phyloP scores from a whole-genome alignment of 176 grass and related monocot genomes.

The Tillandsia leiboldiana region DNA sequence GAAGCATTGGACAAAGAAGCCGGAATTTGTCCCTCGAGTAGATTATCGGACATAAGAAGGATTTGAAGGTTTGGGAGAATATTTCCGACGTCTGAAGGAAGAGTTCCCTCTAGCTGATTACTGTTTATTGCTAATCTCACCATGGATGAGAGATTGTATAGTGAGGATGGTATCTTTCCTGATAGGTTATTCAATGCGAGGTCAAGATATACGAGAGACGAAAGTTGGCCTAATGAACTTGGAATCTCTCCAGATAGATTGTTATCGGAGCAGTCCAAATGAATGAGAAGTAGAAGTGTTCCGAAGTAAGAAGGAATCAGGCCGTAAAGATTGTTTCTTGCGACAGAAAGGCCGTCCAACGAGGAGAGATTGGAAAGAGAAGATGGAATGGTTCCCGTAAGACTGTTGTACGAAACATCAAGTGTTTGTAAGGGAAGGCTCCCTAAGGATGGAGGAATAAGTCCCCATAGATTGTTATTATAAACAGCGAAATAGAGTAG shows the following conservation, averaged over 20 bases:
- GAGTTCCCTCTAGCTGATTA: conserved; percentile 22
- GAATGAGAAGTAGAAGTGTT: conserved; percentile 15
- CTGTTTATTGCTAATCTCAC: neutral
- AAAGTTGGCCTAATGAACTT: conserved; percentile 1
- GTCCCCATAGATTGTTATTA: conserved; percentile 8
- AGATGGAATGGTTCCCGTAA: conserved; percentile 36
- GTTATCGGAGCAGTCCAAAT: neutral
- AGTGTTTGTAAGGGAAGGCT: conserved; percentile 19
- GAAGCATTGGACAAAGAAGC: conserved; percentile 19
- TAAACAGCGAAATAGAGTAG: conserved; percentile 3
- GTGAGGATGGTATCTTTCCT: conserved; percentile 13
- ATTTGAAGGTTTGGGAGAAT: conserved; percentile 4
- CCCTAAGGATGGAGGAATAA: conserved; percentile 28
- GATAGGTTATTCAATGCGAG: conserved; percentile 20
- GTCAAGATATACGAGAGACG: conserved; percentile 5
- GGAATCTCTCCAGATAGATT: conserved; percentile 10
- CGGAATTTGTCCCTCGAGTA: conserved; percentile 6
- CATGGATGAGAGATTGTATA: conserved; percentile 29
- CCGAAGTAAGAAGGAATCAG: conserved; percentile 39
- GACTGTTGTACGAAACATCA: conserved; percentile 30
- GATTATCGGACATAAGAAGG: conserved; percentile 3
- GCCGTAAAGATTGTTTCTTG: conserved; percentile 24
- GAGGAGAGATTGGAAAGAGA: conserved; percentile 41
- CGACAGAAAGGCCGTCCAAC: conserved; percentile 20
- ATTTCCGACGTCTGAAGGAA: conserved; percentile 17